phyloP scores from a whole-genome alignment of 768 basidiomycete species.

The Lactarius quietus region DNA sequence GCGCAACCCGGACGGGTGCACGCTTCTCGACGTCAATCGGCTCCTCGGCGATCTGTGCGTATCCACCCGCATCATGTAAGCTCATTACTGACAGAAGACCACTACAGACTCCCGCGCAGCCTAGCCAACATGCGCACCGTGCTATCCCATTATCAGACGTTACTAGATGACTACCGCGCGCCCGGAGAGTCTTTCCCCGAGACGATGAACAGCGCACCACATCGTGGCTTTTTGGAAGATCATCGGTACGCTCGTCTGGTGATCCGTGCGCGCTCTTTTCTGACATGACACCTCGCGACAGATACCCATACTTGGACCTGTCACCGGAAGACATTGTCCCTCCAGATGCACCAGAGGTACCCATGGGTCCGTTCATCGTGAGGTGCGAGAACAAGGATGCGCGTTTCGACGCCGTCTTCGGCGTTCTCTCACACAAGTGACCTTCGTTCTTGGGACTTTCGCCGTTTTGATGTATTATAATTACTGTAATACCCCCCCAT shows the following conservation, averaged over 20 bases:
- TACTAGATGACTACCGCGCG: constrained; percentile 21
- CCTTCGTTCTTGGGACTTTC: not conserved
- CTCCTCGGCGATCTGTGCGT: constrained; percentile 27
- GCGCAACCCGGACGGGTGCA: constrained; percentile 25
- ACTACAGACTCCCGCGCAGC: constrained; percentile 21
- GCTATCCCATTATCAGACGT: constrained; percentile 24
- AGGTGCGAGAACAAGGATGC: constrained; percentile 13
- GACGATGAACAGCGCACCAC: constrained; percentile 5
- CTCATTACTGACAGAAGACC: not conserved
- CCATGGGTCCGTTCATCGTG: constrained; percentile 21
- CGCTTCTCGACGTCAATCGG: constrained; percentile 26
- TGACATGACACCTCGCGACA: not conserved
- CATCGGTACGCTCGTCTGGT: constrained; percentile 14
- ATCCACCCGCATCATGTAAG: not conserved
- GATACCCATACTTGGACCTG: constrained; percentile 24
- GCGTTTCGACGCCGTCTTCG: constrained; percentile 55
- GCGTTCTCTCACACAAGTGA: constrained; percentile 39
- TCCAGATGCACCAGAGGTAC: constrained; percentile 13
- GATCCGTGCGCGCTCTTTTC: not conserved
- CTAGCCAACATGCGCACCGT: constrained; percentile 24
- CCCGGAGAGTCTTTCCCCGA: constrained; percentile 15
- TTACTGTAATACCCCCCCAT: not conserved
- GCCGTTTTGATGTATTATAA: constrained; percentile 11
- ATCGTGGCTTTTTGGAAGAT: constrained; percentile 26
- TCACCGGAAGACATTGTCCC: constrained; percentile 20